These are phyloP conservation scores for Botryotinia globosa DNA, from an alignment of 2,329 filamentous ascomycete genomes.

Conservation along the genomic window DNA sequence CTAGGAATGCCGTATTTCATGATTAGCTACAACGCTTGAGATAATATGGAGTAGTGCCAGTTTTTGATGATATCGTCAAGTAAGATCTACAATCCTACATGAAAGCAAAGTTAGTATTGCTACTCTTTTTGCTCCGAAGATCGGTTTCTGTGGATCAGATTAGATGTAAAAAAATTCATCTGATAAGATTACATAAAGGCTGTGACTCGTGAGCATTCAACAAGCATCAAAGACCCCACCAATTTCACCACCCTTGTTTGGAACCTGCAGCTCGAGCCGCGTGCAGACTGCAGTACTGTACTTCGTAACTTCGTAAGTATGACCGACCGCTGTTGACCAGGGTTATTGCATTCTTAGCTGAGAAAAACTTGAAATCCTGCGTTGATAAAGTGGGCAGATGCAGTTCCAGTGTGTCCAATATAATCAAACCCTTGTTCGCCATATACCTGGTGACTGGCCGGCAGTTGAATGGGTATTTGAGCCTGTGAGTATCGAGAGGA, in stretches of 20 bases:
- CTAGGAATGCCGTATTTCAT: not conserved
- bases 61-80: not conserved
- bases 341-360: constrained; percentile 5
- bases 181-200: constrained; percentile 21
- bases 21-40: not conserved
- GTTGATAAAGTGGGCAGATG: constrained; percentile 9
- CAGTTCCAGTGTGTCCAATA: not conserved
- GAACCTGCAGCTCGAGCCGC: not conserved
- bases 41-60: not conserved
- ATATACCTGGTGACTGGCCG: not conserved
- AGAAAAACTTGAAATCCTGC: constrained; percentile 8
- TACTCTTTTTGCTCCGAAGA: not conserved
- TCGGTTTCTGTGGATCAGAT: constrained; percentile 14
- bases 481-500: not conserved
- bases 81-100: not conserved
- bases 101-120: not conserved
- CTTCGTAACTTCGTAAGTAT: no score
- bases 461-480: not conserved
- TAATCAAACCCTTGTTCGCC: not conserved
- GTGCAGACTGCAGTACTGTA: not conserved
- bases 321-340: constrained; percentile 6
- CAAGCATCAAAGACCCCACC: not conserved
- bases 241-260: constrained; percentile 8
- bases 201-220: not conserved
- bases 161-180: constrained; percentile 19